Evolutionary conservation across 371 early-diverging fungal species (phyloP), one percentile per base, ranked within the genome.

Genomic region (Syncephalastrum racemosum): DNA sequence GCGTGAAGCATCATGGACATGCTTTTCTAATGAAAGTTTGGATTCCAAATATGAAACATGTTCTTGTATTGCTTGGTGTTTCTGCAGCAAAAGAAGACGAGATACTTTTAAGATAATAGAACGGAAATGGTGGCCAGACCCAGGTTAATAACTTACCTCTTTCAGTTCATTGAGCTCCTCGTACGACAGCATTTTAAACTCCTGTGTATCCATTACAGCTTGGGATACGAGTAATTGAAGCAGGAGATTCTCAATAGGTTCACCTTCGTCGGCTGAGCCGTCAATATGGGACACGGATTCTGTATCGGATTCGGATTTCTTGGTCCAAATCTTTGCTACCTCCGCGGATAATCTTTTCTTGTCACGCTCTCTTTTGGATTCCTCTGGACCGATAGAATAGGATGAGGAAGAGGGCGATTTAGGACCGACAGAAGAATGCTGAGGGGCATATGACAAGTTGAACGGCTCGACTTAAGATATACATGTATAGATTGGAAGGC

Each of bases 141-240:
- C 44, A 48, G 25, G 22, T 44, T 4, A n/a, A 46, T 5, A 51
- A 49, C 36, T 56, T 66, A 83, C 85, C 64, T 82, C 72, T 58
- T 83, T 80, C 22, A 85, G 46, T 10, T 61, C 61, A 14, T 82
- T 83, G 4, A 81, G 70, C 51, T 84, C 68, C 41, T 85, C 82
- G 50, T 81, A 78, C 3, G 75, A 58, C 14, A 87, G 56, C 1
- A 82, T 63, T 47, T 81, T 74, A 53, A 81, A 87, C 2, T 79
- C 75, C 27, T 72, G 71, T 8, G 87, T 75, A 61, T 87, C 87
- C 25, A 87, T 73, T 5, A 84, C 59, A 0, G 87, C 85, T 55
- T 85, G 85, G 0, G 85, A 85, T 6, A 85, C 69, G 46, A 83
- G 49, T 14, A 85, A 59, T 56, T 87, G 85, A 41, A 78, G 63